A percentile compares a stretch with the other conserved stretches of the same genome.
Evolutionary conservation across 176 grass and related monocot species (phyloP).

Genomic region (Carex parvula): DNA sequence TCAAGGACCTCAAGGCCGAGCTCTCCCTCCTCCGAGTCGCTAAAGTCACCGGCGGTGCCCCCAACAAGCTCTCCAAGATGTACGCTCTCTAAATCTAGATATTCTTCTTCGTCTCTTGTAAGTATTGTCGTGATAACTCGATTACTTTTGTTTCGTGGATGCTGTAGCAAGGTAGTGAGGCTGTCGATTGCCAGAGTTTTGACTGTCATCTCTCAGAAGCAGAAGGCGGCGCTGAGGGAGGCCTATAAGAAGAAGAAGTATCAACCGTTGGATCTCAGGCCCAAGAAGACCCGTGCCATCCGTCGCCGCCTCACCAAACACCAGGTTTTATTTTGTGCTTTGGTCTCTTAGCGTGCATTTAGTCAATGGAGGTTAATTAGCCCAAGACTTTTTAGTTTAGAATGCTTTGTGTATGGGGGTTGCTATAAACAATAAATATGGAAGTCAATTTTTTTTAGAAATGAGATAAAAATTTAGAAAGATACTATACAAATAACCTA

Average conservation of each 20-base stretch:
- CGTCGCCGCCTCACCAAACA: constrained; percentile 76
- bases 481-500: no score
- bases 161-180: constrained; percentile 73
- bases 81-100: background rate
- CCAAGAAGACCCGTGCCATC: constrained; percentile 88
- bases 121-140: background rate
- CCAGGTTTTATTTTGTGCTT: constrained; percentile 27
- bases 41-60: constrained; percentile 87
- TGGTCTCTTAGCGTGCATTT: background rate
- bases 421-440: no score
- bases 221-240: constrained; percentile 61
- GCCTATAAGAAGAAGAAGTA: constrained; percentile 81
- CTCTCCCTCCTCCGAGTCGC: constrained; percentile 87
- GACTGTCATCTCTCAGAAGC: constrained; percentile 82
- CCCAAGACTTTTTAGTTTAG: background rate
- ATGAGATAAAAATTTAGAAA: no score
- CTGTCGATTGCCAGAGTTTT: constrained; percentile 63
- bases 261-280: constrained; percentile 61
- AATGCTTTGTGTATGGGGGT: background rate
- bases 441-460: no score
- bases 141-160: background rate
- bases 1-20: constrained; percentile 81
- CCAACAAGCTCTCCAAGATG: constrained; percentile 98
- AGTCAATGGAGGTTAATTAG: background rate
- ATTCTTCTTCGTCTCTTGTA: background rate